These are phyloP conservation scores for Paraleonurus japonicus DNA, from an alignment of 257 asterid genomes.

Conservation along the genomic window DNA sequence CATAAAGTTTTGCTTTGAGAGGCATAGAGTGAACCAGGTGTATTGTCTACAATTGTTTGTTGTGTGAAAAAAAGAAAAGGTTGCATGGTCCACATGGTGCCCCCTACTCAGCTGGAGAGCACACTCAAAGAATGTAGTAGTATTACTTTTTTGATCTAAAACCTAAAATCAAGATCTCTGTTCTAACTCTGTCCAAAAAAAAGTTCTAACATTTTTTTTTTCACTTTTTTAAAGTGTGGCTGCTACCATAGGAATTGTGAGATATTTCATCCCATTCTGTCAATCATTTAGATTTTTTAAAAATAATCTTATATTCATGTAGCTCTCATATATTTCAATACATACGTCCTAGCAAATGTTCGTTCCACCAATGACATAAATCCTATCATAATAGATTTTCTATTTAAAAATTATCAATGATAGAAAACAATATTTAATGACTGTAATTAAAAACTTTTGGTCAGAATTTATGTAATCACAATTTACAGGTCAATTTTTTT, in stretches of 20 bases:
- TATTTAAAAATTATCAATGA: too few relatives aligned
- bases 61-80: slow-evolving; percentile 9
- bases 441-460: too few relatives aligned
- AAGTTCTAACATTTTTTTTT: neutral
- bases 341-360: neutral
- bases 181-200: too few relatives aligned
- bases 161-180: neutral
- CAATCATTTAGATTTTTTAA: neutral
- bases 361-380: too few relatives aligned
- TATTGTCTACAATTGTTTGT: slow-evolving; percentile 25
- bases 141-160: slow-evolving; percentile 18
- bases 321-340: too few relatives aligned
- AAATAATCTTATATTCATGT: neutral
- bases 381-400: too few relatives aligned
- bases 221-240: slow-evolving; percentile 24
- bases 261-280: slow-evolving; percentile 18
- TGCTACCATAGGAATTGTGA: neutral
- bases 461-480: too few relatives aligned
- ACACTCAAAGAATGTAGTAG: slow-evolving; percentile 10
- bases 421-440: too few relatives aligned
- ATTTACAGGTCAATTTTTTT: too few relatives aligned
- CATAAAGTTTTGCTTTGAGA: slow-evolving; percentile 25
- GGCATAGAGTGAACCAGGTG: slow-evolving; percentile 44
- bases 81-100: slow-evolving; percentile 19
- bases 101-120: slow-evolving; percentile 49